Base-by-base conservation (phyloP, 495 filamentous ascomycete species). In the Penicillium steckii region DNA sequence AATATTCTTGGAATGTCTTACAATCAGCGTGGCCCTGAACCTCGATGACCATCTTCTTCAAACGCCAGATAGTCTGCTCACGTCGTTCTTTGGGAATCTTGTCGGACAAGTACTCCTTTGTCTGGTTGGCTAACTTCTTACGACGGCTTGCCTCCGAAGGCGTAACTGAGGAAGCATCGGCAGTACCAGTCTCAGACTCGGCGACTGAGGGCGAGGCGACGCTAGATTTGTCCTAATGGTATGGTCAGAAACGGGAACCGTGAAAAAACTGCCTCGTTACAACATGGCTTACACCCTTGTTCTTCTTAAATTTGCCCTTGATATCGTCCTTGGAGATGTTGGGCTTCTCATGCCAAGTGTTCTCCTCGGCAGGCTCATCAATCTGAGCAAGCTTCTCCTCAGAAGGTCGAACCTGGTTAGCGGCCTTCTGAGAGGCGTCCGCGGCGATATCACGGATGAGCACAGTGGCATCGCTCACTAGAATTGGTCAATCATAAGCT, bases 11-110 rank as follows among this genome's bases (percentile, higher is more conserved):
- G 33, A 9, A 35, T 9, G 40, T 68, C 83, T 67, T 67, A 86
- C 84, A 98, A 55, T 97, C 94, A 45, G 85, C 82, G 64, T 96
- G 94, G 32, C 90, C 85, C 67, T 98, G 94, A 49, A 95, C 87
- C 76, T 98, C 94, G 48, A 96, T 79, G 22, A 98, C 73, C 89
- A 98, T 95, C 82, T 97, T 97, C 84, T 97, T 97, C 50, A 98
- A 68, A 42, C 94, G 88, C 80, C 85, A 97, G 60, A 97, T 84
- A 21, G 84, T 85, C 76, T 96, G 93, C 2, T 97, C 91, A 24
- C 93, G 91, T 51, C 95, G 91, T 72, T 97, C 93, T 75, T 92
- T 76, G 0, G 94, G 93, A 67, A 98, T 77, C 77, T 97, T 97
- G 45, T 83, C 77, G 13, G 78, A 76, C 21, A 96, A 66, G 62